Base-by-base conservation (phyloP, 1,284 basidiomycete genomes). In the Melanopsichium pennsylvanicum region DNA sequence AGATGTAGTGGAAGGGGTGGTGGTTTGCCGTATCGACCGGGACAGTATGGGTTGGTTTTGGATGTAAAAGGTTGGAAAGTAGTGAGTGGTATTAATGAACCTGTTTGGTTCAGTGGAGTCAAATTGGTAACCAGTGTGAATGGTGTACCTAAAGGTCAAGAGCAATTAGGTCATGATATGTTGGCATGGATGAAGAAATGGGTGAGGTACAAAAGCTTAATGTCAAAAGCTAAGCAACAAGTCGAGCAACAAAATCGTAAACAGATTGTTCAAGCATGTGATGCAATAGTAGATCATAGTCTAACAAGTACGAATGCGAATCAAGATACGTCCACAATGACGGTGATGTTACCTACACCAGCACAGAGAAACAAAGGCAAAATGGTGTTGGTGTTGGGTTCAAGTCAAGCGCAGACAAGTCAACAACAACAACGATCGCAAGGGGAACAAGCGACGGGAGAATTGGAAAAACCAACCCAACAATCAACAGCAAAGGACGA, bases 61-160 rank as follows among this genome's bases (percentile, higher is more conserved):
- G 67, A 70, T 27, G 67, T 70, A 3, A 34, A 39, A 12, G 62
- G 61, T 2, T 61, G 43, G 16, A 23, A 58, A 19, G 58, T 70
- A 31, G 54, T 70, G 2, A 40, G 49, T 11, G 44, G 49, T 6
- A 19, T 70, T 3, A 27, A 36, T 6, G 62, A 70, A 25, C 54
- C 46, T 1, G 56, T 66, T 13, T 70, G 62, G 56, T 66, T 50
- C 19, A 25, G 31, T 0, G 48, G 46, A 3, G 62, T 66, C 1
- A 46, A 57, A 31, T 4, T 66, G 31, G 54, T 70, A 0, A 64
- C 56, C 2, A 60, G 51, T 37, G 2, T n/a, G 2, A 56, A 59
- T n/a, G 50, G 27, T 0, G 43, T 63, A 0, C 51, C 51, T 5
- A 5, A 29, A 16, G 67, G 52, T 1, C n/a, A 36, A 2, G 32